A percentile compares a stretch with the other conserved stretches of the same genome.
phyloP scores from a whole-genome alignment of 1,284 basidiomycete genomes.

The Sphaerobolus stellatus region DNA sequence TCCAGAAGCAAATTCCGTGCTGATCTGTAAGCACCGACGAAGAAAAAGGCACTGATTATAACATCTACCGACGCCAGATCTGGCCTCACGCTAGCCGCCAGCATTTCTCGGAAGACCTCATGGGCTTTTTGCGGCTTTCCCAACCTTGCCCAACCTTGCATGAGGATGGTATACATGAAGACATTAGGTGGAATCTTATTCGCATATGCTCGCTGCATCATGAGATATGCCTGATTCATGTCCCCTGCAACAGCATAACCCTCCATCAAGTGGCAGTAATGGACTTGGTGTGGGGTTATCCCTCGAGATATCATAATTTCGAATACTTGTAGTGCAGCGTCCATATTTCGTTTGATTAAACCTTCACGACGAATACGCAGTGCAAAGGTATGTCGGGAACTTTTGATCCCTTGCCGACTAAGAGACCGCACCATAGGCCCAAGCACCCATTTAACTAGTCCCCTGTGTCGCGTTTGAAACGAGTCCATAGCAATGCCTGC shows the following conservation, averaged over 20 bases:
- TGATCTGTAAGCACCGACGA: slow-evolving; percentile 46
- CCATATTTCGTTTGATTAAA: slow-evolving; percentile 46
- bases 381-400: slow-evolving; percentile 55
- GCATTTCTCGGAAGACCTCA: slow-evolving; percentile 59
- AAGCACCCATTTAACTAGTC: slow-evolving; percentile 31
- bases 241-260: slow-evolving; percentile 58
- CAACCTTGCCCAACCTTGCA: slow-evolving; percentile 60
- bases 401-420: slow-evolving; percentile 43
- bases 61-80: slow-evolving; percentile 69
- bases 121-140: slow-evolving; percentile 55
- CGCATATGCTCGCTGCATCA: slow-evolving; percentile 50
- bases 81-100: slow-evolving; percentile 57
- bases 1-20: slow-evolving; percentile 55
- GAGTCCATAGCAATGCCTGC: slow-evolving; percentile 44
- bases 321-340: slow-evolving; percentile 52
- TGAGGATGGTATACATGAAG: slow-evolving; percentile 71
- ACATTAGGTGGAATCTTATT: slow-evolving; percentile 54
- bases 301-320: slow-evolving; percentile 59
- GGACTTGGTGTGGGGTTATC: slow-evolving; percentile 63
- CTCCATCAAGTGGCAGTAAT: slow-evolving; percentile 69
- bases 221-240: slow-evolving; percentile 47
- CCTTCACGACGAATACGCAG: slow-evolving; percentile 63
- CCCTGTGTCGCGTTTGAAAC: slow-evolving; percentile 33
- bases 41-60: slow-evolving; percentile 63
- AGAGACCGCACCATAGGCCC: slow-evolving; percentile 50